A percentile compares a stretch with the other conserved stretches of the same genome.
Conservation (phyloP, 1,284 basidiomycete species). For the Xanthoconium separans region DNA sequence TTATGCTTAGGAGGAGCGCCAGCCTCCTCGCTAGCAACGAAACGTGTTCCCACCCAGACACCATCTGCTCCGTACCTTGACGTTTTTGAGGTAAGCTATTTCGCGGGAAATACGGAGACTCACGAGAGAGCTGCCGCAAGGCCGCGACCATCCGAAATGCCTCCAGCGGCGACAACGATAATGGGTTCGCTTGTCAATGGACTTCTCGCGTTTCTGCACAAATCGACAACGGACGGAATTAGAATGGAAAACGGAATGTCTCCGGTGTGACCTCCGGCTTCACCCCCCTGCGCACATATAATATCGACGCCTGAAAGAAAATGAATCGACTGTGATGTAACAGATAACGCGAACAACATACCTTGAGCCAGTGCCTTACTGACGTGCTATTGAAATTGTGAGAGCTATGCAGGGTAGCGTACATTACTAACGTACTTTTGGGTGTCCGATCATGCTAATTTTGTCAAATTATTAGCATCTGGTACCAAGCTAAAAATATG, state of each 20-base stretch:
- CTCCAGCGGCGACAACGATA: not conserved
- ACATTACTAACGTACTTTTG: slow-evolving; percentile 54
- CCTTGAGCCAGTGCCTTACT: slow-evolving; percentile 75
- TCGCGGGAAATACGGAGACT: not conserved
- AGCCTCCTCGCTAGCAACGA: too few relatives aligned
- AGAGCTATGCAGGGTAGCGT: not conserved
- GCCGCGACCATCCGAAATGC: not conserved
- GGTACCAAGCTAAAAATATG: not conserved
- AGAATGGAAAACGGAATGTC: not conserved
- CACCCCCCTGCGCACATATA: not conserved
- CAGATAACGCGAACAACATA: slow-evolving; percentile 16
- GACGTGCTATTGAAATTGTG: slow-evolving; percentile 55
- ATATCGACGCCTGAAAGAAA: too few relatives aligned
- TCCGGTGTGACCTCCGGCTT: not conserved
- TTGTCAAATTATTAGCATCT: slow-evolving; percentile 8
- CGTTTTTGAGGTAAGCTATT: not conserved
- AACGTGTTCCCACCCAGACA: too few relatives aligned
- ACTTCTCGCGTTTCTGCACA: not conserved
- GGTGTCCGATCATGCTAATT: slow-evolving; percentile 83
- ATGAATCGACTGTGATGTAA: not conserved
- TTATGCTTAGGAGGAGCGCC: too few relatives aligned
- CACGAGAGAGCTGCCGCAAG: not conserved
- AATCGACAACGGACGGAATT: not conserved
- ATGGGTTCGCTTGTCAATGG: too few relatives aligned
- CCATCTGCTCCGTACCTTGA: too few relatives aligned